Evolutionary conservation across 148 eudicot genomes (phyloP).

Genomic region (Arbutus unedo): DNA sequence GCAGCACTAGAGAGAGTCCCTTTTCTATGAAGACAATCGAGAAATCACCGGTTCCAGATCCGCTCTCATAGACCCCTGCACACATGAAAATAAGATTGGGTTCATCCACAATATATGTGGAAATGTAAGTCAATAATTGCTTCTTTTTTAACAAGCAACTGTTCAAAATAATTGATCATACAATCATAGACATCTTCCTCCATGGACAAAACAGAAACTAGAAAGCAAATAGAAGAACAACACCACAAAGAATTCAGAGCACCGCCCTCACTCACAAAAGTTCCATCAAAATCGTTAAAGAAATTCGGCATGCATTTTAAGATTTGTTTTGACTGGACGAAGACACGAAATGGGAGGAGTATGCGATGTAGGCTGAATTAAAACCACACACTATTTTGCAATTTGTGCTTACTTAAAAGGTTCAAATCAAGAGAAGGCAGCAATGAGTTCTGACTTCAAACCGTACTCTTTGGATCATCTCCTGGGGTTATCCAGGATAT

Average conservation of each 20-base stretch:
- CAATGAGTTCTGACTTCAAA: not conserved
- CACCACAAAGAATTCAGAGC: not conserved
- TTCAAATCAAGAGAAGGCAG: not conserved
- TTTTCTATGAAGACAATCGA: conserved; percentile 3
- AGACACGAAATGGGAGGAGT: not conserved
- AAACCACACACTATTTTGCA: too few species aligned
- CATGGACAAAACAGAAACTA: not conserved
- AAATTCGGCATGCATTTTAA: not conserved
- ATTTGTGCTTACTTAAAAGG: too few species aligned
- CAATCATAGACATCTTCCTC: not conserved
- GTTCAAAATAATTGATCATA: not conserved
- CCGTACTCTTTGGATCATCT: not conserved
- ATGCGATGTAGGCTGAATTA: not conserved
- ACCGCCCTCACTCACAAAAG: not conserved
- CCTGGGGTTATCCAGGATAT: not conserved
- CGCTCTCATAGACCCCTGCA: conserved; percentile 22
- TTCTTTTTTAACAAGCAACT: not conserved
- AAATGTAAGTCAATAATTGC: not conserved
- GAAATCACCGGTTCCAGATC: not conserved
- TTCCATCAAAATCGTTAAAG: not conserved
- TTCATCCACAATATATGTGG: not conserved
- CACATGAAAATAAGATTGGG: not conserved
- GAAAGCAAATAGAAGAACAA: not conserved
- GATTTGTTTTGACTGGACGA: not conserved
- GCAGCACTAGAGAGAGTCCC: not conserved